These are phyloP conservation scores for Neurospora sp. DNA, from an alignment of 495 filamentous ascomycete species.

Conservation along the genomic window DNA sequence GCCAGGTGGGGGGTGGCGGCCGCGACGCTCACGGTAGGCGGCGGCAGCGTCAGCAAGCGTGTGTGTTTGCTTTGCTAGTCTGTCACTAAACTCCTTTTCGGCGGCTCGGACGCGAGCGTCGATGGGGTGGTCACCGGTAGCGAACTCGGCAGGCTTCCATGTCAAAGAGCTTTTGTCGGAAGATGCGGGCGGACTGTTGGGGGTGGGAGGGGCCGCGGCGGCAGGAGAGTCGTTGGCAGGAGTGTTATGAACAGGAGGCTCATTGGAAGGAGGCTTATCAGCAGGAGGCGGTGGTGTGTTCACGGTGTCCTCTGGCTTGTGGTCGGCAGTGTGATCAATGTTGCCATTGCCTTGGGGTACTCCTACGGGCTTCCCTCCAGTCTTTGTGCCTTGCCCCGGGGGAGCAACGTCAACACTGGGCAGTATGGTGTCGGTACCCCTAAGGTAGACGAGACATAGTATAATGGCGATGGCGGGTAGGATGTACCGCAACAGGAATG, in stretches of 20 bases:
- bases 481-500: background rate
- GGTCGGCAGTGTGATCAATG: background rate
- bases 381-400: background rate
- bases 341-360: background rate
- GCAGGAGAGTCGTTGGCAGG: background rate
- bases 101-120: constrained; percentile 35
- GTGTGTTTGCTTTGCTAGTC: constrained; percentile 31
- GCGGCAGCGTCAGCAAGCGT: constrained; percentile 49
- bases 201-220: background rate
- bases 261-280: background rate
- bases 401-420: background rate
- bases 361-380: background rate
- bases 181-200: background rate
- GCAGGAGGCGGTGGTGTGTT: background rate
- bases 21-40: constrained; percentile 51
- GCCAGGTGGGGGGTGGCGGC: constrained; percentile 63
- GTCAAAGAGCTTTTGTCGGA: background rate
- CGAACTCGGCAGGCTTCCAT: constrained; percentile 7
- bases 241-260: background rate
- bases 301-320: background rate
- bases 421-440: background rate
- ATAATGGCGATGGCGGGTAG: background rate
- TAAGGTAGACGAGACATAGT: background rate
- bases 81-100: constrained; percentile 28
- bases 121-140: constrained; percentile 32